phyloP scores from a whole-genome alignment of 139 green algal genomes.

The Dunaliella primolecta region DNA sequence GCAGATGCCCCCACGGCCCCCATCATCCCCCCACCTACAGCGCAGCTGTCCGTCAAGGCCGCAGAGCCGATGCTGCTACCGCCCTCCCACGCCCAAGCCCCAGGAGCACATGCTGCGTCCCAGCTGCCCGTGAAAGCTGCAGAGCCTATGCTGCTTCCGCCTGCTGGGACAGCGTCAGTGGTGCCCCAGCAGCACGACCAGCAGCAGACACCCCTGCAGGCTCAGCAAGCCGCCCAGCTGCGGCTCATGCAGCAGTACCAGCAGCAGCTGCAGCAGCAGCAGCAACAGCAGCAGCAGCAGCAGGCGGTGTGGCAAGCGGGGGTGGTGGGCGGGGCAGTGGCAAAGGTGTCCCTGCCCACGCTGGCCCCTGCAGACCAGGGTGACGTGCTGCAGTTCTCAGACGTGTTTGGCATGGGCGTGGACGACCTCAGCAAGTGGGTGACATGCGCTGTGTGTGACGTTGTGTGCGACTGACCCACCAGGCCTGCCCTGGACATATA shows the following conservation, averaged over 20 bases:
- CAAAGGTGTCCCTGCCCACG: background rate
- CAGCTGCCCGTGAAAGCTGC: background rate
- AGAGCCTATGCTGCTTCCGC: background rate
- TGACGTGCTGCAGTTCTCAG: constrained; percentile 9
- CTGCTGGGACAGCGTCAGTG: too few species aligned
- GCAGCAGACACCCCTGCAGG: background rate
- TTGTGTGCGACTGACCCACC: too few species aligned
- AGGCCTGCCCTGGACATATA: background rate
- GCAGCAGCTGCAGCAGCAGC: background rate
- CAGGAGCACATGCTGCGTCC: too few species aligned
- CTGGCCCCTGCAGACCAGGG: background rate
- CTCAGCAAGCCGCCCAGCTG: background rate
- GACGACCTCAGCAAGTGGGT: constrained; percentile 2
- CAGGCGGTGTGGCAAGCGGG: background rate
- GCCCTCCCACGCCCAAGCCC: background rate
- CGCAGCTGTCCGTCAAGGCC: background rate
- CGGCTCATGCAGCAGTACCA: background rate
- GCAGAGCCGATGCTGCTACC: background rate
- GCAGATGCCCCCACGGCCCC: background rate
- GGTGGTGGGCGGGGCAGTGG: background rate
- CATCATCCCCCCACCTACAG: background rate
- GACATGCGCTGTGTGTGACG: background rate
- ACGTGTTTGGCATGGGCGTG: constrained; percentile 2
- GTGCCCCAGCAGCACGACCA: background rate
- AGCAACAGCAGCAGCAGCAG: background rate